Evolutionary conservation across 163 green algal species (phyloP), one percentile per base, ranked within the genome.

Genomic region (Trebouxiophyceae sp.): DNA sequence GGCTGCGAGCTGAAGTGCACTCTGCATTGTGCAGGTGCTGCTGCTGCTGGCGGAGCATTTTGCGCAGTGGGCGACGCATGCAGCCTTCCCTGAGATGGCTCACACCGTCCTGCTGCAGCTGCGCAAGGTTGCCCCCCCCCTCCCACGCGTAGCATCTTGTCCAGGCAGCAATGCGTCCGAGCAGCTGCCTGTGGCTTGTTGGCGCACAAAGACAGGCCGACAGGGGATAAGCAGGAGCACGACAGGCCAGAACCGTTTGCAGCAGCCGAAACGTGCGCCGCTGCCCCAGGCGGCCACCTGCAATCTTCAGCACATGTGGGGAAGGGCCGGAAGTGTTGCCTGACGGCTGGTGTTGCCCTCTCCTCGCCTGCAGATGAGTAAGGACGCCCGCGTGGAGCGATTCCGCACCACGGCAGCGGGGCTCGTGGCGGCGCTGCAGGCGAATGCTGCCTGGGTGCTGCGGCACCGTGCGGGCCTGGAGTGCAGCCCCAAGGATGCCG

Each of bases 71-170:
- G 67, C 81, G 26, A 84, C 79, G 66, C 76, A 69, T 75, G 68
- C 88, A 24, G 77, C 86, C 29, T 96, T 97, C 70, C 92, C 92
- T 12, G 92, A 98, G 85, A 76, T 96, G 20, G 60, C 84, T 1
- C 82, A 89, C 77, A 68, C 91, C 44, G 67, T 78, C 19, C 24
- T 80, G 28, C 65, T 85, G 54, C 64, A 79, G 33, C 83, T 98
- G 67, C 72, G 86, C 7, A 59, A 72, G 24, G 95, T 97, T 71
- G 62, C 65, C 33, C 19, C 19, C 19, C 39, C 39, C 95, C 50
- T n/a, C 23, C 47, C n/a, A 4, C 19, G 19, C 45, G 22, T 30
- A 22, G 8, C 47, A 62, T 7, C n/a, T 32, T 58, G 7, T 3
- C 45, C 27, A 32, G 19, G 33, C 24, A 33, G 34, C 7, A 29